Conservation (phyloP, 768 basidiomycete species). For the Suillus subalutaceus region DNA sequence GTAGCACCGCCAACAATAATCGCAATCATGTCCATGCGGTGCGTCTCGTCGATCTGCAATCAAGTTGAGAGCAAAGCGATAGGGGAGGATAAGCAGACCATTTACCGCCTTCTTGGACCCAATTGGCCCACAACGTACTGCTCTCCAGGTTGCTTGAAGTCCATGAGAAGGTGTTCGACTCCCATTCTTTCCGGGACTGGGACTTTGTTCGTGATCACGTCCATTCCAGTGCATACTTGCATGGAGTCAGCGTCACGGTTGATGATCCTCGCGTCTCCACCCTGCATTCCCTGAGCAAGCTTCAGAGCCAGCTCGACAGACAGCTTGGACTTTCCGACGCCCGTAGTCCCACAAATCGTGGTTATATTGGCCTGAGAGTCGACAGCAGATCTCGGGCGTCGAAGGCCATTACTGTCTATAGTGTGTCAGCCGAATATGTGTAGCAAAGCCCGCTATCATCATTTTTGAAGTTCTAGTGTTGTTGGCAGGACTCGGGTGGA, state of each 20-base stretch:
- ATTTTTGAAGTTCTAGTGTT: background rate
- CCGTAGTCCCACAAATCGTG: constrained; percentile 90
- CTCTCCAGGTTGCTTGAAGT: constrained; percentile 82
- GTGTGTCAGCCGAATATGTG: background rate
- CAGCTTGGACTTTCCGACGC: constrained; percentile 93
- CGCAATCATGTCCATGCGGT: constrained; percentile 65
- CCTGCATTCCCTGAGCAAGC: constrained; percentile 39
- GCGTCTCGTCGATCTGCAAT: constrained; percentile 74
- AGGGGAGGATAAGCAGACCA: constrained; percentile 18
- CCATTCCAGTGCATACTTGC: constrained; percentile 95
- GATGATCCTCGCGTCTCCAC: constrained; percentile 77
- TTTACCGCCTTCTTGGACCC: constrained; percentile 80
- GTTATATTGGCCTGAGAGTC: constrained; percentile 70
- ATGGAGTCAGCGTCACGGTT: constrained; percentile 82
- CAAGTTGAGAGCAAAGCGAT: constrained; percentile 9
- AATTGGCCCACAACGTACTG: constrained; percentile 85
- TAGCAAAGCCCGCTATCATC: background rate
- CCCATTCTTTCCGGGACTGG: constrained; percentile 74
- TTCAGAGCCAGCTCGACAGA: constrained; percentile 84
- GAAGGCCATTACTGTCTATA: background rate
- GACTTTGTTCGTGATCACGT: constrained; percentile 94
- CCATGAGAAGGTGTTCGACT: constrained; percentile 88
- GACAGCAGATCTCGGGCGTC: constrained; percentile 13
- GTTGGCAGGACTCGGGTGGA: background rate
- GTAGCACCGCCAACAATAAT: constrained; percentile 91